Evolutionary conservation across 2,329 filamentous ascomycete species (phyloP), one percentile per base, ranked within the genome.

Genomic region (Xylariaceae sp.): DNA sequence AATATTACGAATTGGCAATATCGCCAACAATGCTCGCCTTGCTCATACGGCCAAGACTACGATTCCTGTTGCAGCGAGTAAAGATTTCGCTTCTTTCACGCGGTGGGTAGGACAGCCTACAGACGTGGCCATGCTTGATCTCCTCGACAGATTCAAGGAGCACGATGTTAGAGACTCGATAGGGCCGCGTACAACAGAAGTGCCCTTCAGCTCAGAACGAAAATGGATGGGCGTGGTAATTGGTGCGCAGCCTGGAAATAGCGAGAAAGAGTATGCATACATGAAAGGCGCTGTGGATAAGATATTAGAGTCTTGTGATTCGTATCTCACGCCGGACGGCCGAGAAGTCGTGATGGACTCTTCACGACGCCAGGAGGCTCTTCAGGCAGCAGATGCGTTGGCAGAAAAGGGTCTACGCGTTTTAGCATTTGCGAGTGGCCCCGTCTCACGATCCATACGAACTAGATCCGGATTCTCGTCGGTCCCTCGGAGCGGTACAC

Each of bases 211-310:
- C 68, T 99, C 94, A 1, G 91, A 96, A 67, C 83, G 93, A 51
- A 99, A 99, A 71, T 99, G 93, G 93, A 99, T 99, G 95, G 95
- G 95, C 33, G 92, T 97, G 28, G 88, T 91, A 2, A 89, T 97
- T 60, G 84, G 84, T 41, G 75, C 78, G 18, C 78, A 83, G 44
- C 76, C 77, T 28, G 73, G 75, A 31, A 77, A 76, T 53, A 74
- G 75, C 48, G 85, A 88, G 36, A 84, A 85, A 55, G 89, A 96
- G 63, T 86, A 90, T 59, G 92, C 90, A 1, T 99, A 97, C 69
- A 89, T 97, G 75, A 99, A 99, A 69, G 95, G 94, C 31, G 90
- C 94, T 33, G 79, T 97, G 39, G 94, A 99, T 70, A 88, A 87
- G 68, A 82, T 99, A 18, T 74, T 99, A 6, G 84, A 84, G 50